Conservation (phyloP, 495 filamentous ascomycete species). For the Xanthoparmelia taractica region DNA sequence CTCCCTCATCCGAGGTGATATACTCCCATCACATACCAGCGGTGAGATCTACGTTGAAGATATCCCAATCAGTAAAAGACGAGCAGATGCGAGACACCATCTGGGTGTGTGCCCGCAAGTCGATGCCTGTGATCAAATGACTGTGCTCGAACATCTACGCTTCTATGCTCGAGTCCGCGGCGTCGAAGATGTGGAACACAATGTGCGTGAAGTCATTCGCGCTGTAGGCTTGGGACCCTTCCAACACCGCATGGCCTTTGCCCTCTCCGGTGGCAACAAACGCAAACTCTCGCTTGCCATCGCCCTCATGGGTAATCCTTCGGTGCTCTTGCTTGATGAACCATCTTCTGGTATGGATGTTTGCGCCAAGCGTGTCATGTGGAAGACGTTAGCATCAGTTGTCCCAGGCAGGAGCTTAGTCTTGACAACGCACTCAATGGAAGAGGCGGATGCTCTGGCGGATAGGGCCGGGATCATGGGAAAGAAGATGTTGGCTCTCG, state of each 20-base stretch:
- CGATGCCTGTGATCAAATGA: slow-evolving; percentile 54
- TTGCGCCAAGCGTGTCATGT: slow-evolving; percentile 44
- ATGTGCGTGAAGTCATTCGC: slow-evolving; percentile 40
- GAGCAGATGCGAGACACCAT: slow-evolving; percentile 57
- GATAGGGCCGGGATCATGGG: slow-evolving; percentile 39
- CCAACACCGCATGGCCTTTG: slow-evolving; percentile 36
- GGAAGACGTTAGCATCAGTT: slow-evolving; percentile 37
- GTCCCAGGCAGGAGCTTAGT: slow-evolving; percentile 35
- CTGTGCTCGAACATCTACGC: slow-evolving; percentile 45
- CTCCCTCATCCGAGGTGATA: slow-evolving; percentile 74
- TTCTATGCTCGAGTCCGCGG: slow-evolving; percentile 53
- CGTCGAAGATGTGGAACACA: slow-evolving; percentile 43
- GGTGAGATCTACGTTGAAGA: slow-evolving; percentile 72
- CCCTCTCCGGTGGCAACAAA: slow-evolving; percentile 49
- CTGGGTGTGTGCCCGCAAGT: slow-evolving; percentile 60
- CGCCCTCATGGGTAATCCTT: slow-evolving; percentile 43
- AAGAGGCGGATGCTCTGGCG: slow-evolving; percentile 41
- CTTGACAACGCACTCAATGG: slow-evolving; percentile 42
- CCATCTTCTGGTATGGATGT: slow-evolving; percentile 45
- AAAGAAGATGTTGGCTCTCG: slow-evolving; percentile 38
- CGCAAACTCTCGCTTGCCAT: slow-evolving; percentile 46
- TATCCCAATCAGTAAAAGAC: slow-evolving; percentile 54
- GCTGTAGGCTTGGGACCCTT: slow-evolving; percentile 38
- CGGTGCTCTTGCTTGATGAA: slow-evolving; percentile 45
- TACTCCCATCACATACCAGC: slow-evolving; percentile 50